phyloP scores from a whole-genome alignment of 1,284 basidiomycete species.

The Sporisorium iseilematis-ciliati region DNA sequence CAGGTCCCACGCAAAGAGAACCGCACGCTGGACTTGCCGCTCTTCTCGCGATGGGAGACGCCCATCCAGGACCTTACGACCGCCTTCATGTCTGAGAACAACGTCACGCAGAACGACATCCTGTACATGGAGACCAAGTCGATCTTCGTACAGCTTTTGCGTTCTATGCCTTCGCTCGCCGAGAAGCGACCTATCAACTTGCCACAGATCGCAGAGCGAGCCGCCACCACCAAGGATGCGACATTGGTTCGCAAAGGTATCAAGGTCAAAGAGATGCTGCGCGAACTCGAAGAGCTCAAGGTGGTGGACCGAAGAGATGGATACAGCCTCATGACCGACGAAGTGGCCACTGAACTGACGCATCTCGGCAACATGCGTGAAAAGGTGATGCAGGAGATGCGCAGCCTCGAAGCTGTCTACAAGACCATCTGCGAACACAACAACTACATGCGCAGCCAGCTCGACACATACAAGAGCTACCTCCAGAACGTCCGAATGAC shows the following conservation, averaged over 20 bases:
- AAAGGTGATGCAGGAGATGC: constrained; percentile 92
- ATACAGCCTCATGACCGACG: constrained; percentile 95
- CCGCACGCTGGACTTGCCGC: constrained; percentile 86
- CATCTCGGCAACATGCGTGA: constrained; percentile 96
- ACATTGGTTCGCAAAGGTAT: constrained; percentile 94
- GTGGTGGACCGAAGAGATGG: constrained; percentile 85
- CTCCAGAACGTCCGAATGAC: constrained; percentile 95
- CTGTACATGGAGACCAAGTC: constrained; percentile 99
- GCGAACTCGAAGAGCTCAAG: constrained; percentile 91
- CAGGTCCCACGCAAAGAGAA: constrained; percentile 99
- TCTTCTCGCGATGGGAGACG: constrained; percentile 99
- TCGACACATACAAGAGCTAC: constrained; percentile 99
- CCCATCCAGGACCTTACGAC: constrained; percentile 97
- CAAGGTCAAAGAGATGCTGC: constrained; percentile 98
- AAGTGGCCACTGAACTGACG: constrained; percentile 91
- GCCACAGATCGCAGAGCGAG: constrained; percentile 88
- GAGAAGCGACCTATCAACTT: constrained; percentile 91
- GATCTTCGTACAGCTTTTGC: constrained; percentile 96
- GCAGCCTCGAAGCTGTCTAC: constrained; percentile 93
- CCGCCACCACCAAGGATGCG: constrained; percentile 96
- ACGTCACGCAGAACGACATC: constrained; percentile 97
- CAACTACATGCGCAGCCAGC: constrained; percentile 92
- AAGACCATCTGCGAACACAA: constrained; percentile 99
- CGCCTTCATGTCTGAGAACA: constrained; percentile 89
- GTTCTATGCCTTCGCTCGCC: constrained; percentile 83